These are phyloP conservation scores for Debaryomycetaceae sp. DNA, from an alignment of 1,139 yeast species.

Conservation along the genomic window DNA sequence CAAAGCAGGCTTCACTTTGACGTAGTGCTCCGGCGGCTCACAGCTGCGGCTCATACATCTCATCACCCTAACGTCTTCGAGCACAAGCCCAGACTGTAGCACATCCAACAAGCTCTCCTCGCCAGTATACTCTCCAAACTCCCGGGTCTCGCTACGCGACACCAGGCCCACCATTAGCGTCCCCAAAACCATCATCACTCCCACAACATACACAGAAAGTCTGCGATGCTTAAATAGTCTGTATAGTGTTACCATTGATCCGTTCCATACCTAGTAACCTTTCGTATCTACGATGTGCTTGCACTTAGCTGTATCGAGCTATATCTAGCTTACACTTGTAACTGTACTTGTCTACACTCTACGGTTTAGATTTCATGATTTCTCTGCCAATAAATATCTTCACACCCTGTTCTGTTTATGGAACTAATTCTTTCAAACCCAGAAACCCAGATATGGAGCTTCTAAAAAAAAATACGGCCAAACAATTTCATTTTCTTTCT, in stretches of 20 bases:
- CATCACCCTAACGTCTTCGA: slow-evolving; percentile 3
- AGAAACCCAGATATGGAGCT: too few species aligned
- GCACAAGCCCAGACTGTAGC: slow-evolving; percentile 1
- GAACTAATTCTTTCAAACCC: too few species aligned
- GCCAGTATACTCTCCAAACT: not conserved
- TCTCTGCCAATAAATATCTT: too few species aligned
- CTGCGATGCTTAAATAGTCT: slow-evolving; percentile 1
- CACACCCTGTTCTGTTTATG: too few species aligned
- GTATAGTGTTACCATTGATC: not conserved
- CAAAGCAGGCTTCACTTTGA: slow-evolving; percentile 2
- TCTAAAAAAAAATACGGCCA: too few species aligned
- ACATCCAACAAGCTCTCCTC: slow-evolving; percentile 1
- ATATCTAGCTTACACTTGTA: too few species aligned
- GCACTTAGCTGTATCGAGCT: too few species aligned
- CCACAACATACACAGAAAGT: not conserved
- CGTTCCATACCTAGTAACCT: not conserved
- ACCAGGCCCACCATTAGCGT: not conserved
- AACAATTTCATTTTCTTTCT: too few species aligned
- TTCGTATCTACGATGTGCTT: not conserved
- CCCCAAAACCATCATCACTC: not conserved
- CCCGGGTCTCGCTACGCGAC: too few species aligned
- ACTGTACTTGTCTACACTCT: too few species aligned
- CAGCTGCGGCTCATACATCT: slow-evolving; percentile 3
- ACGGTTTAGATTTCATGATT: too few species aligned
- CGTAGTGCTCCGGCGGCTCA: slow-evolving; percentile 3